A percentile compares a stretch with the other conserved stretches of the same genome.
These are phyloP conservation scores for Calonectria pteridis DNA, from an alignment of 2,329 filamentous ascomycete species.

Conservation along the genomic window DNA sequence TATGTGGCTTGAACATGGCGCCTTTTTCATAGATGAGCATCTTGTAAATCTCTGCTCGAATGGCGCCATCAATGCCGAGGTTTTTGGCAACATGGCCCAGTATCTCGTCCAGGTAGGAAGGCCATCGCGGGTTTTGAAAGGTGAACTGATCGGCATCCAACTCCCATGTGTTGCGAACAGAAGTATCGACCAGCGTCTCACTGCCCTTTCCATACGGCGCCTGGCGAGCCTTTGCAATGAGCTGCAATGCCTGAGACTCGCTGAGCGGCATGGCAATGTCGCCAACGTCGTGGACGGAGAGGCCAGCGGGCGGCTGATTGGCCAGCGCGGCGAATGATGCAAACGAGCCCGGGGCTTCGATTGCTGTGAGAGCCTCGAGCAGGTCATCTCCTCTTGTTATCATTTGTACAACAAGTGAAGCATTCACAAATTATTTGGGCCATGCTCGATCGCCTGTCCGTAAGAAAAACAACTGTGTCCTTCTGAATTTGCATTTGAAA, in stretches of 20 bases:
- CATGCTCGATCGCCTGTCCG: not conserved
- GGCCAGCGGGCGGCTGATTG: not conserved
- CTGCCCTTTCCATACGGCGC: slow-evolving; percentile 55
- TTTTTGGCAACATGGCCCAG: slow-evolving; percentile 40
- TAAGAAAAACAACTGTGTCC: not conserved
- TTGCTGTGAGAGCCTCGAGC: not conserved
- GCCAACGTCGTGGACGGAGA: not conserved
- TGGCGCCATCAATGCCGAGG: slow-evolving; percentile 48
- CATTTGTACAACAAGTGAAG: not conserved
- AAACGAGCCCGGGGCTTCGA: not conserved
- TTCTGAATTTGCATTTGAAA: not conserved
- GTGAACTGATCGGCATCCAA: slow-evolving; percentile 54
- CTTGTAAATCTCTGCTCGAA: slow-evolving; percentile 57
- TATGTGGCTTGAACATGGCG: slow-evolving; percentile 61
- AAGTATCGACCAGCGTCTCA: slow-evolving; percentile 55
- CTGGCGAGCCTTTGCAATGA: slow-evolving; percentile 30
- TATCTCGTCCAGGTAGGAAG: slow-evolving; percentile 38
- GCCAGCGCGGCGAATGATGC: not conserved
- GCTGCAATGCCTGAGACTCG: not conserved
- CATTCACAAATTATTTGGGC: not conserved
- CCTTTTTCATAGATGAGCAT: slow-evolving; percentile 64
- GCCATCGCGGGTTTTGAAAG: slow-evolving; percentile 52
- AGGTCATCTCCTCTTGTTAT: not conserved
- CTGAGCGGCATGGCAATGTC: not conserved
- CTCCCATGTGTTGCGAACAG: slow-evolving; percentile 59